A percentile compares a stretch with the other conserved stretches of the same genome.
Conservation (phyloP, 2,329 filamentous ascomycete genomes). For the Hymenoscyphus fraxineus region DNA sequence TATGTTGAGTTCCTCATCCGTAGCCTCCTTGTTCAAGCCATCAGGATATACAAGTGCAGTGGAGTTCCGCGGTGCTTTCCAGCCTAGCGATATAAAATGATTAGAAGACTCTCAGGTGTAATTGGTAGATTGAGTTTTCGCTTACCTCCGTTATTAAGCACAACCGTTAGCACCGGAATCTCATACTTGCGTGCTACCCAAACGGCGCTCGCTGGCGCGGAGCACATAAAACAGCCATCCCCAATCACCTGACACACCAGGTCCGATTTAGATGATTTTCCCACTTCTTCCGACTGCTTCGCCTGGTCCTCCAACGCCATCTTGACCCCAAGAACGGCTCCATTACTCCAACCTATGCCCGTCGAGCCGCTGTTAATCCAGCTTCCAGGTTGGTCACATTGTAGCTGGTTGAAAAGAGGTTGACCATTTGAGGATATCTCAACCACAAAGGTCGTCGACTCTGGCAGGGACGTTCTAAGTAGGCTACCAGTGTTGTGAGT, state of each 20-base stretch:
- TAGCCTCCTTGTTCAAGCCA: slow-evolving; percentile 19
- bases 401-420: slow-evolving; percentile 65
- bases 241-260: slow-evolving; percentile 41
- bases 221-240: slow-evolving; percentile 62
- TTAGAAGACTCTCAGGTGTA: not conserved
- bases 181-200: slow-evolving; percentile 62
- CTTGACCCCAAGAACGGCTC: slow-evolving; percentile 69
- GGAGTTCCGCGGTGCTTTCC: slow-evolving; percentile 59
- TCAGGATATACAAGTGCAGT: slow-evolving; percentile 58
- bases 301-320: slow-evolving; percentile 51
- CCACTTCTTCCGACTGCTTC: slow-evolving; percentile 36
- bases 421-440: slow-evolving; percentile 69
- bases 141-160: slow-evolving; percentile 49
- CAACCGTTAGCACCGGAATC: slow-evolving; percentile 42
- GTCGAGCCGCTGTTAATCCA: slow-evolving; percentile 56
- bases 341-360: slow-evolving; percentile 48
- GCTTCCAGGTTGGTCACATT: slow-evolving; percentile 59
- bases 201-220: slow-evolving; percentile 58
- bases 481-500: slow-evolving; percentile 44
- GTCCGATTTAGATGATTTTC: not conserved
- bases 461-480: slow-evolving; percentile 47
- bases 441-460: slow-evolving; percentile 66
- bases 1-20: slow-evolving; percentile 61
- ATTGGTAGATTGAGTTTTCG: slow-evolving; percentile 48
- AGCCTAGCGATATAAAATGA: slow-evolving; percentile 38